Percentiles rank a stretch among this genome's conserved stretches.
Conservation (phyloP, 208 protist genomes). For the Crithidia fasciculata region DNA sequence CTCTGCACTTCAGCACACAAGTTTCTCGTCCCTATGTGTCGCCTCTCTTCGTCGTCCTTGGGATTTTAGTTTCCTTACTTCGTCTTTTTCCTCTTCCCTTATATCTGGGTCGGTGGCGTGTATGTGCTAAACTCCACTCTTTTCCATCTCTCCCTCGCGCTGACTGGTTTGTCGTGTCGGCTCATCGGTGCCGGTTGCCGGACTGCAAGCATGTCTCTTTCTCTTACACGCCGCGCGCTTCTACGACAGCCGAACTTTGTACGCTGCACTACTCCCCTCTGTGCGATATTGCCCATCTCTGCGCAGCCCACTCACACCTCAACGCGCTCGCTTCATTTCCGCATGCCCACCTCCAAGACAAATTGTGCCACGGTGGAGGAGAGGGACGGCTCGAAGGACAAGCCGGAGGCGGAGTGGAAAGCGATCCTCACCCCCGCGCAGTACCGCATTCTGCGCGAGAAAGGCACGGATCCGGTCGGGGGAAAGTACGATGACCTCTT, state of each 20-base stretch:
- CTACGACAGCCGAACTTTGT: not conserved
- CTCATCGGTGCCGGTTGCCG: too few species aligned
- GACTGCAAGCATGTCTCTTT: not conserved
- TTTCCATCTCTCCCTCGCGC: too few species aligned
- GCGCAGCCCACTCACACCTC: not conserved
- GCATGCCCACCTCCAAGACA: slow-evolving; percentile 37
- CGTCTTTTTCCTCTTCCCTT: not conserved
- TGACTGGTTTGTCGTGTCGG: too few species aligned
- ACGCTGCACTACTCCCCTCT: not conserved
- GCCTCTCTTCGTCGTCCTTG: too few species aligned
- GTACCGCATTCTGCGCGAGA: slow-evolving; percentile 79
- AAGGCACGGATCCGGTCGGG: slow-evolving; percentile 74
- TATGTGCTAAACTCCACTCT: too few species aligned
- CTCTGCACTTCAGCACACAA: too few species aligned
- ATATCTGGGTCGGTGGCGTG: not conserved
- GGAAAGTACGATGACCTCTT: slow-evolving; percentile 72
- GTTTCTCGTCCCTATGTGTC: too few species aligned
- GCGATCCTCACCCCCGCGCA: slow-evolving; percentile 46
- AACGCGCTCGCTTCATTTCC: not conserved
- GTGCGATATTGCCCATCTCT: not conserved
- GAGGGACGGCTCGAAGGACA: slow-evolving; percentile 73
- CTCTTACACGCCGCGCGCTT: not conserved
- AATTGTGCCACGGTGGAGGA: slow-evolving; percentile 60
- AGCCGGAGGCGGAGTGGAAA: slow-evolving; percentile 70
- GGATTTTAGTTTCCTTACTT: not conserved